Percentiles rank a stretch among this genome's conserved stretches.
Evolutionary conservation across 768 basidiomycete species (phyloP).

Genomic region (Boletellus ananas): DNA sequence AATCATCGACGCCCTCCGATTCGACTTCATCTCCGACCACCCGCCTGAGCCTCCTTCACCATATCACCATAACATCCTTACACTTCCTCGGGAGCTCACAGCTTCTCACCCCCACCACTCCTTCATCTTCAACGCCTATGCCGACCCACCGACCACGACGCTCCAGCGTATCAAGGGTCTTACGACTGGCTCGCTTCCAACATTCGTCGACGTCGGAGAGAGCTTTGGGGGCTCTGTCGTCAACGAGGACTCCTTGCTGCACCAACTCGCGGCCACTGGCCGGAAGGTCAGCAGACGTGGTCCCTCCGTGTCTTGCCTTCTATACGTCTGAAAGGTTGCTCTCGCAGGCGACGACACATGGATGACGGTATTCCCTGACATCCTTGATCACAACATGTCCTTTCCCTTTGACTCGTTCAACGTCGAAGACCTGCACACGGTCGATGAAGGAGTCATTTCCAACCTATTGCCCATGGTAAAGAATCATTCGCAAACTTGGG

Average conservation of each 20-base stretch:
- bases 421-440: conserved; percentile 95
- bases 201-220: conserved; percentile 90
- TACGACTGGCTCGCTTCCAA: conserved; percentile 92
- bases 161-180: conserved; percentile 93
- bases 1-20: conserved; percentile 89
- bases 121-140: conserved; percentile 83
- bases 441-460: conserved; percentile 84
- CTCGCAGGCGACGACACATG: conserved; percentile 99
- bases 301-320: neutral
- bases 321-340: conserved; percentile 49
- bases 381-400: conserved; percentile 68
- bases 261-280: conserved; percentile 58
- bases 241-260: conserved; percentile 82
- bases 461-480: conserved; percentile 81
- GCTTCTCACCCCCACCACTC: conserved; percentile 62
- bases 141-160: conserved; percentile 94
- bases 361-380: conserved; percentile 80
- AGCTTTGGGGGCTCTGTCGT: conserved; percentile 89
- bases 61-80: conserved; percentile 79
- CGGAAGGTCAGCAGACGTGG: conserved; percentile 48
- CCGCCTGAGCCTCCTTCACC: conserved; percentile 54
- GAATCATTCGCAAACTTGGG: conserved; percentile 56
- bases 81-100: conserved; percentile 72
- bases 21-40: conserved; percentile 83
- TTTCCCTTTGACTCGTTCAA: conserved; percentile 96